Conservation (phyloP, 441 rosid genomes). For the Sinapis alba region DNA sequence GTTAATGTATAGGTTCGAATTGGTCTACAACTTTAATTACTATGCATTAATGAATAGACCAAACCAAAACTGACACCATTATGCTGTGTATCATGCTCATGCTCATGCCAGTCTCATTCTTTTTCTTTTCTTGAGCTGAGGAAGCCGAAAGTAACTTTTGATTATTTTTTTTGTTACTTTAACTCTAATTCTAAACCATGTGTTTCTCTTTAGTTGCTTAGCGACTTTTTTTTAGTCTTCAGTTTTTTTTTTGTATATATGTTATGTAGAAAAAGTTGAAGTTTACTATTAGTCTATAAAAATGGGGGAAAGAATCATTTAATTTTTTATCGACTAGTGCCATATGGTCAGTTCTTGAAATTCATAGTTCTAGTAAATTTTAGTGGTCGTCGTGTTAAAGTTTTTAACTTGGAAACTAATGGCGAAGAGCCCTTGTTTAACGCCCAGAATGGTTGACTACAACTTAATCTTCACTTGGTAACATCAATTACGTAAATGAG, state of each 20-base stretch:
- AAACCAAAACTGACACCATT: constrained; percentile 27
- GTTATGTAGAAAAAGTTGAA: neutral
- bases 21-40: constrained; percentile 18
- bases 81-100: neutral
- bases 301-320: neutral
- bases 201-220: neutral
- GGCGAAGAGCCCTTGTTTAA: constrained; percentile 12
- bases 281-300: neutral
- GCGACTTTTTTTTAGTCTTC: neutral
- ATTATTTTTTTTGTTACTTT: neutral
- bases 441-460: constrained; percentile 14
- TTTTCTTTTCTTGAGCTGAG: neutral
- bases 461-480: constrained; percentile 11
- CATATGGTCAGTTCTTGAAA: neutral
- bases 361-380: constrained; percentile 2
- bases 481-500: constrained; percentile 14
- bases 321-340: neutral
- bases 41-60: constrained; percentile 30
- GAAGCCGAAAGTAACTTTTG: constrained; percentile 8
- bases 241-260: neutral
- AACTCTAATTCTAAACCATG: neutral
- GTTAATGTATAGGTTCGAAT: constrained; percentile 8
- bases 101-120: constrained; percentile 7
- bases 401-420: neutral
- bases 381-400: neutral